Percentiles rank a stretch among this genome's conserved stretches.
phyloP scores from a whole-genome alignment of 2,329 filamentous ascomycete species.

The Fusarium brevicatenulatum region DNA sequence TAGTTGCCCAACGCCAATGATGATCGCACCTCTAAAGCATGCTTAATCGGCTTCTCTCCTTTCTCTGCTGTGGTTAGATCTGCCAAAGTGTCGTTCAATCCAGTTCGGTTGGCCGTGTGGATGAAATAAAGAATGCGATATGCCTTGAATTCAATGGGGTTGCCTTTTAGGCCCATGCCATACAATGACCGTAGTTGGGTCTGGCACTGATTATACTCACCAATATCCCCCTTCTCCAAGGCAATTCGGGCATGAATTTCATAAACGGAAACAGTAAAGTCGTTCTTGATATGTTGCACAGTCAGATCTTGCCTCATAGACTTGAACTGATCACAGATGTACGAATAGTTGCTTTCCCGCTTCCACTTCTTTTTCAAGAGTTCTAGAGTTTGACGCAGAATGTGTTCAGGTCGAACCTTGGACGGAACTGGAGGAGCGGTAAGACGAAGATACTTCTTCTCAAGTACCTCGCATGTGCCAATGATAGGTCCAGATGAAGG shows the following conservation, averaged over 20 bases:
- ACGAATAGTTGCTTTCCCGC: slow-evolving; percentile 91
- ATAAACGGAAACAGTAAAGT: slow-evolving; percentile 96
- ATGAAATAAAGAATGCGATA: slow-evolving; percentile 99
- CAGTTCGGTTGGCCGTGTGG: slow-evolving; percentile 96
- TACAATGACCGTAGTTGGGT: slow-evolving; percentile 96
- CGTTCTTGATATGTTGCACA: slow-evolving; percentile 95
- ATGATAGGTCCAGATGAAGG: slow-evolving; percentile 77
- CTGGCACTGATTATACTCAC: slow-evolving; percentile 99
- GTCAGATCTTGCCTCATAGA: slow-evolving; percentile 97
- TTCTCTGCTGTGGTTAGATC: slow-evolving; percentile 99
- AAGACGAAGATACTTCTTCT: slow-evolving; percentile 95
- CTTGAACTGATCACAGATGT: slow-evolving; percentile 99
- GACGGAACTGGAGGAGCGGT: slow-evolving; percentile 90
- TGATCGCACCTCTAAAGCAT: slow-evolving; percentile 90
- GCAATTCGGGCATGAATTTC: slow-evolving; percentile 98
- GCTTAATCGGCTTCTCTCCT: slow-evolving; percentile 82
- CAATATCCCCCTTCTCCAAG: slow-evolving; percentile 96
- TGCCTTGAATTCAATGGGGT: slow-evolving; percentile 95
- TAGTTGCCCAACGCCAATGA: slow-evolving; percentile 94
- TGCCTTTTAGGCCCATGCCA: slow-evolving; percentile 84
- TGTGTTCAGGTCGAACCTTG: slow-evolving; percentile 82
- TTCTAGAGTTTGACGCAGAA: slow-evolving; percentile 87
- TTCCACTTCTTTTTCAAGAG: slow-evolving; percentile 95
- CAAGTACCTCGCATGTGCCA: slow-evolving; percentile 83
- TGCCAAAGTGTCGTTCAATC: slow-evolving; percentile 97